A percentile compares a stretch with the other conserved stretches of the same genome.
These are phyloP conservation scores for Fusarium sarcochroum DNA, from an alignment of 2,329 filamentous ascomycete genomes.

Conservation along the genomic window DNA sequence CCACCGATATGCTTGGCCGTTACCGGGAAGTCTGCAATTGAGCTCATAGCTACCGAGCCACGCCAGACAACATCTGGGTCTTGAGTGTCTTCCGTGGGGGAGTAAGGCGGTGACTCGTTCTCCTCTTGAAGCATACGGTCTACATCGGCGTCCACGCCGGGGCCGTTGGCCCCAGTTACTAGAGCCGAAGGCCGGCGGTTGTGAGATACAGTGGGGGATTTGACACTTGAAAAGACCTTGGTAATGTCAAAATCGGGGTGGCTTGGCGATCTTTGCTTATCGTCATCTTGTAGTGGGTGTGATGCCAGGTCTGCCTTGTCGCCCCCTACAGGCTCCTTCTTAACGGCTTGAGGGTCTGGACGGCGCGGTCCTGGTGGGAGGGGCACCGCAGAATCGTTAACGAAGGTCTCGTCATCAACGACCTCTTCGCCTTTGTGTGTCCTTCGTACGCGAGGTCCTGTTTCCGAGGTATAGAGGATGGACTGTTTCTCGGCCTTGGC, in stretches of 20 bases:
- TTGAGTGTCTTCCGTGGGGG: slow-evolving; percentile 77
- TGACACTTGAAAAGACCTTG: slow-evolving; percentile 86
- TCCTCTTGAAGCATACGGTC: slow-evolving; percentile 89
- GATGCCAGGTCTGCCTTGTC: slow-evolving; percentile 46
- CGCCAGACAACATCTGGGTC: slow-evolving; percentile 84
- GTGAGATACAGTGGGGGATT: slow-evolving; percentile 74
- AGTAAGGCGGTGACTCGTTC: slow-evolving; percentile 85
- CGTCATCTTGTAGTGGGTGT: slow-evolving; percentile 58
- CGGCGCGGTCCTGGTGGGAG: slow-evolving; percentile 42
- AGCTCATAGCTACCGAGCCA: slow-evolving; percentile 81
- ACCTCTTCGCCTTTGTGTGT: slow-evolving; percentile 97
- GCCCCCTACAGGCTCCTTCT: slow-evolving; percentile 52
- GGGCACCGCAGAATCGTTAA: slow-evolving; percentile 55
- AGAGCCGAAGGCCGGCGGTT: slow-evolving; percentile 65
- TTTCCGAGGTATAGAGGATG: slow-evolving; percentile 81
- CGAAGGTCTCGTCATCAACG: slow-evolving; percentile 78
- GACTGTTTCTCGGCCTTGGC: slow-evolving; percentile 86
- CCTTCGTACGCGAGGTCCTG: slow-evolving; percentile 81
- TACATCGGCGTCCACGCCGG: slow-evolving; percentile 87
- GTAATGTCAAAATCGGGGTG: slow-evolving; percentile 83
- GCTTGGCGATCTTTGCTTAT: slow-evolving; percentile 66
- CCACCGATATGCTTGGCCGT: slow-evolving; percentile 89
- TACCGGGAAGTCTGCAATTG: slow-evolving; percentile 80
- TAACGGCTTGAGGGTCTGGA: slow-evolving; percentile 48
- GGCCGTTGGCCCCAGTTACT: slow-evolving; percentile 63